These are phyloP conservation scores for Puccinia novopanici DNA, from an alignment of 1,284 basidiomycete species.

Conservation along the genomic window DNA sequence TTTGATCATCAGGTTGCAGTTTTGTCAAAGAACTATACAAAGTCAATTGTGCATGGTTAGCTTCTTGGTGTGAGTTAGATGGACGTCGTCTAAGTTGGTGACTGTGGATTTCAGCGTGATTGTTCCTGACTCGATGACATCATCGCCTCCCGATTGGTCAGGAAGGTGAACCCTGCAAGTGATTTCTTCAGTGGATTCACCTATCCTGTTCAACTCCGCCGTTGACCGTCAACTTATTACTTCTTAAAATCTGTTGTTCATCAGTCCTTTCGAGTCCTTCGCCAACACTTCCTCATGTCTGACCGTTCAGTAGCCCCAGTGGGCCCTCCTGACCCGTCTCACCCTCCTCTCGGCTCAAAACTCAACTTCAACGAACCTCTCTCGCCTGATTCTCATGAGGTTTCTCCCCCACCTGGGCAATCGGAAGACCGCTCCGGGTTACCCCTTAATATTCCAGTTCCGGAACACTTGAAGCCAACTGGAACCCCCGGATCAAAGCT, in stretches of 20 bases:
- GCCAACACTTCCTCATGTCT: conserved; percentile 19
- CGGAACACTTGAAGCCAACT: conserved; percentile 56
- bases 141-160: background rate
- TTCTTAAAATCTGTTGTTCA: background rate
- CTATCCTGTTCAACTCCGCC: background rate
- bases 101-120: no score
- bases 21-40: no score
- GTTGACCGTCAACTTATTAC: background rate
- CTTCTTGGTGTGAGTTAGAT: no score
- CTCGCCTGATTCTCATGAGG: conserved; percentile 2
- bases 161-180: no score
- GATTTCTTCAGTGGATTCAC: no score
- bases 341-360: conserved; percentile 25
- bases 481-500: conserved; percentile 55
- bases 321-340: conserved; percentile 34
- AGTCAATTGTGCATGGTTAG: no score
- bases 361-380: conserved; percentile 26
- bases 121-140: no score
- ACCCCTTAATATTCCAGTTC: conserved; percentile 50
- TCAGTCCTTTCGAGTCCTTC: background rate
- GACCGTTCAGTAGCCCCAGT: conserved; percentile 26
- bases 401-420: conserved; percentile 13
- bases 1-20: no score
- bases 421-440: conserved; percentile 28
- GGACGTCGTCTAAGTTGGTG: no score